A percentile compares a stretch with the other conserved stretches of the same genome.
These are phyloP conservation scores for Yamadazyma conglobata DNA, from an alignment of 1,139 yeast genomes.

Conservation along the genomic window DNA sequence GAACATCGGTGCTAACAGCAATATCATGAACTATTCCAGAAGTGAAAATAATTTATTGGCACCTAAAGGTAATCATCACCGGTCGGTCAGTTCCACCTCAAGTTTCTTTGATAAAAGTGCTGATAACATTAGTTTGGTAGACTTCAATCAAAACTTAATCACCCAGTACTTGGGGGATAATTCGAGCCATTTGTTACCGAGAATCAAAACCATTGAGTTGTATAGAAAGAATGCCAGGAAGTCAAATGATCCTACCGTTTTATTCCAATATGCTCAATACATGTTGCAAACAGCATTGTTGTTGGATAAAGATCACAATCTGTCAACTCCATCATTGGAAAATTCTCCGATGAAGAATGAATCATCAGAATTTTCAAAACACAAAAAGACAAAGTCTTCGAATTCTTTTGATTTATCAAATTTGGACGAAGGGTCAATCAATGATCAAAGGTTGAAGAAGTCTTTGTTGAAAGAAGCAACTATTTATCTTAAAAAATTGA, in stretches of 20 bases:
- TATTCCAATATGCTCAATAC: constrained; percentile 89
- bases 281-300: constrained; percentile 81
- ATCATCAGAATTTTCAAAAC: constrained; percentile 11
- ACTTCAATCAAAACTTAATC: constrained; percentile 40
- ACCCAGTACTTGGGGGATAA: constrained; percentile 55
- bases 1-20: constrained; percentile 18
- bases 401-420: constrained; percentile 23
- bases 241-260: constrained; percentile 78
- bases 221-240: constrained; percentile 83
- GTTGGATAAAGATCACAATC: constrained; percentile 29
- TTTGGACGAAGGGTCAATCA: constrained; percentile 18
- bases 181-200: constrained; percentile 57
- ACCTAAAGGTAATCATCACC: constrained; percentile 27
- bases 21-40: constrained; percentile 17
- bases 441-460: constrained; percentile 35
- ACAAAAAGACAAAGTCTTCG: constrained; percentile 16
- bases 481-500: constrained; percentile 62
- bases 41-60: constrained; percentile 29
- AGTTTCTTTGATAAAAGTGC: constrained; percentile 30
- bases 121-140: constrained; percentile 37
- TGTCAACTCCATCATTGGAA: constrained; percentile 16
- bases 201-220: constrained; percentile 82
- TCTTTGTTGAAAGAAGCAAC: constrained; percentile 75
- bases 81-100: constrained; percentile 41
- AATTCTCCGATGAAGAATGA: constrained; percentile 25